Percentiles rank a stretch among this genome's conserved stretches.
Evolutionary conservation across 2,329 filamentous ascomycete genomes (phyloP).

Genomic region (Cladosporium colombiae): DNA sequence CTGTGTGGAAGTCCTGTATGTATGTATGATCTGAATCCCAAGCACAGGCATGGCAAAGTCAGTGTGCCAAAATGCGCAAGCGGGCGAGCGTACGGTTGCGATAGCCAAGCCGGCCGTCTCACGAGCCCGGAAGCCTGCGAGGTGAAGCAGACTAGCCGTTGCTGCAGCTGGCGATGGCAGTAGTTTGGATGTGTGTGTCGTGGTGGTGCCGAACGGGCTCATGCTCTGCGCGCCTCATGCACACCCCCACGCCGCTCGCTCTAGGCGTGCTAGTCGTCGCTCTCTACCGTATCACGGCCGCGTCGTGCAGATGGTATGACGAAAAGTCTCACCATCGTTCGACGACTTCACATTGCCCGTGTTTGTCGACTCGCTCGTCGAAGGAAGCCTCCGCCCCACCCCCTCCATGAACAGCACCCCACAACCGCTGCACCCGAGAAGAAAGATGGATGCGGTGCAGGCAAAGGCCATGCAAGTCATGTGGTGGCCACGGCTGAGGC

Average conservation of each 20-base stretch:
- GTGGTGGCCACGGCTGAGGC: not conserved
- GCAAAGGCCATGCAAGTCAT: slow-evolving; percentile 13
- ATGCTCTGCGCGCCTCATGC: slow-evolving; percentile 4
- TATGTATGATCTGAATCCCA: not conserved
- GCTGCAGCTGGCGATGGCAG: not conserved
- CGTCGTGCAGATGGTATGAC: slow-evolving; percentile 11
- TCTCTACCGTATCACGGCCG: slow-evolving; percentile 6
- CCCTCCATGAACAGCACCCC: not conserved
- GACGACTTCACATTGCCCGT: slow-evolving; percentile 4
- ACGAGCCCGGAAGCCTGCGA: not conserved
- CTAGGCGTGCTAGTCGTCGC: slow-evolving; percentile 2
- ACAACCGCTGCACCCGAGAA: slow-evolving; percentile 19
- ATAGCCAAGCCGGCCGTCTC: slow-evolving; percentile 7
- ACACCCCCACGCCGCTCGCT: slow-evolving; percentile 12
- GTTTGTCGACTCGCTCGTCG: not conserved
- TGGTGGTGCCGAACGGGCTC: slow-evolving; percentile 13
- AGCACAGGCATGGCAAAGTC: slow-evolving; percentile 3
- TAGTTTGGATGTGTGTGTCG: not conserved
- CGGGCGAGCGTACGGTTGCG: not conserved
- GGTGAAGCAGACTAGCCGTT: not conserved
- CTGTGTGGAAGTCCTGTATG: not conserved
- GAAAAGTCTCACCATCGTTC: slow-evolving; percentile 16
- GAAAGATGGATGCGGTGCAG: slow-evolving; percentile 3
- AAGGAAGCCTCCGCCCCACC: slow-evolving; percentile 2
- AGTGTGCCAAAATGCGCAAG: slow-evolving; percentile 2